Percentiles rank a stretch among this genome's conserved stretches.
Evolutionary conservation across 2,329 filamentous ascomycete species (phyloP).

Genomic region (Botrytis tulipae): DNA sequence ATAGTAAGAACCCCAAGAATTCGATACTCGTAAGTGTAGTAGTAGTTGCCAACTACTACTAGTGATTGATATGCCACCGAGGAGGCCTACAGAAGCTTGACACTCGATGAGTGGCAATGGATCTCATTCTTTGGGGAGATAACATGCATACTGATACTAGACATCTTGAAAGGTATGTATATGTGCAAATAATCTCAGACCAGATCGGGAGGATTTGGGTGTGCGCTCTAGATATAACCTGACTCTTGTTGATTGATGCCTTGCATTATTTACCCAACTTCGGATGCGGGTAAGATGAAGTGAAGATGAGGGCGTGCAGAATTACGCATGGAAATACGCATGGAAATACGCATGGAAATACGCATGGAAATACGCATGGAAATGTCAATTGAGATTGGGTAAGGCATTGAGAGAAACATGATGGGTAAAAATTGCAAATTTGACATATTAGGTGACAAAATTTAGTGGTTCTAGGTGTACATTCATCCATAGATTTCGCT

Average conservation of each 20-base stretch:
- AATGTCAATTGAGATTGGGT: not conserved
- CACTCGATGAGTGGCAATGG: not conserved
- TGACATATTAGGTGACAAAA: not conserved
- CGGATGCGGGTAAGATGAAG: not conserved
- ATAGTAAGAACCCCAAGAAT: not conserved
- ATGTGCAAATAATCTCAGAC: not conserved
- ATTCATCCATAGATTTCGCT: not conserved
- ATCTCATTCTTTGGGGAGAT: not conserved
- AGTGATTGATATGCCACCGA: not conserved
- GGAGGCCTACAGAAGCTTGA: not conserved
- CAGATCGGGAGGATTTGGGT: not conserved
- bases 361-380: too few species aligned
- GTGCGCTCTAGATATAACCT: not conserved
- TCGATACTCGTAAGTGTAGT: not conserved
- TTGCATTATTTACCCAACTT: not conserved
- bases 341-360: too few species aligned
- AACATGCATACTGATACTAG: not conserved
- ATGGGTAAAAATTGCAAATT: not conserved
- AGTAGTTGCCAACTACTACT: not conserved
- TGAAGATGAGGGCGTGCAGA: not conserved
- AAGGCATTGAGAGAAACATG: not conserved
- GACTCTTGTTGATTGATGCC: not conserved
- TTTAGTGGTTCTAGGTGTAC: not conserved
- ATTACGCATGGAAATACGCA: not conserved
- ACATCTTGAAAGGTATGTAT: not conserved